A percentile compares a stretch with the other conserved stretches of the same genome.
Evolutionary conservation across 768 basidiomycete species (phyloP).

Genomic region (Leucocoprinus birnbaumii): DNA sequence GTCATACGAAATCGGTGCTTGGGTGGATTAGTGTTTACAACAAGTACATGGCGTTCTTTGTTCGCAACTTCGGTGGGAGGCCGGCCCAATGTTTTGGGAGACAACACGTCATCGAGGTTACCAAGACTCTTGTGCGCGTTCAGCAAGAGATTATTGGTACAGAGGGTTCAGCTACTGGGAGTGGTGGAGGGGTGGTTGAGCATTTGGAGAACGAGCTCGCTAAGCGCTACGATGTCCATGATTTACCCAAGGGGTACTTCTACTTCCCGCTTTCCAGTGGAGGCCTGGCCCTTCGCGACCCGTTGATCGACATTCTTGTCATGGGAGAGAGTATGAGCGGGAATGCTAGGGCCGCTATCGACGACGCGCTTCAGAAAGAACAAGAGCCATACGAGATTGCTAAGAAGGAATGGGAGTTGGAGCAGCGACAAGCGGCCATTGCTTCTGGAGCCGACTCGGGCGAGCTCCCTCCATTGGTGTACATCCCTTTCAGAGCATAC

Average conservation of each 20-base stretch:
- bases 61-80: conserved; percentile 31
- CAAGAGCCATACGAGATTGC: conserved; percentile 4
- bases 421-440: neutral
- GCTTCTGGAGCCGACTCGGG: neutral
- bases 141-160: conserved; percentile 24
- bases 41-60: conserved; percentile 37
- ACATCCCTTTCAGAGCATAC: neutral
- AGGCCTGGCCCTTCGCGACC: conserved; percentile 34
- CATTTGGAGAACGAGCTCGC: conserved; percentile 23
- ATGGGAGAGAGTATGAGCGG: conserved; percentile 16
- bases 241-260: conserved; percentile 38
- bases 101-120: conserved; percentile 27
- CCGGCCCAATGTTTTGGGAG: conserved; percentile 31
- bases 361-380: conserved; percentile 3
- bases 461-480: neutral
- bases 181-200: conserved; percentile 14
- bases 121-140: conserved; percentile 29
- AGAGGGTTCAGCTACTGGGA: neutral
- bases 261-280: conserved; percentile 34
- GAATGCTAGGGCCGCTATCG: conserved; percentile 12
- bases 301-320: conserved; percentile 34
- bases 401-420: neutral
- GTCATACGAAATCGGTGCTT: conserved; percentile 31
- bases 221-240: conserved; percentile 26
- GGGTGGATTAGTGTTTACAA: conserved; percentile 37